These are phyloP conservation scores for Cubamyces lactineus DNA, from an alignment of 768 basidiomycete genomes.

Conservation along the genomic window DNA sequence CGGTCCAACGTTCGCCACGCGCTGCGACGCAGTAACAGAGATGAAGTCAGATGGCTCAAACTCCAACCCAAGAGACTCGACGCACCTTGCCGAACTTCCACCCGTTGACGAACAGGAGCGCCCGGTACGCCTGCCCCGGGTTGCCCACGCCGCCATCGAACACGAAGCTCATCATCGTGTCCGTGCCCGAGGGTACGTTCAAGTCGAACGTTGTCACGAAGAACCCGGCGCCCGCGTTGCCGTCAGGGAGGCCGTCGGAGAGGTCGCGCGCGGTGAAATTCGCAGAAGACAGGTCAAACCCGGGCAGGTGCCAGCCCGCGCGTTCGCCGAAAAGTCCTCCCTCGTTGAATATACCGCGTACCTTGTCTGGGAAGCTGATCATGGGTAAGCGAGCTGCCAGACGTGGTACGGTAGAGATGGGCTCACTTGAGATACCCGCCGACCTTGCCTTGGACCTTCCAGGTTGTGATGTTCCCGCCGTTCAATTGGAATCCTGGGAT, in stretches of 20 bases:
- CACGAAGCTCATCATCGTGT: slow-evolving; percentile 71
- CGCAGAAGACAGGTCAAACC: slow-evolving; percentile 55
- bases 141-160: slow-evolving; percentile 50
- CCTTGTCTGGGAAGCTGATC: slow-evolving; percentile 72
- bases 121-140: slow-evolving; percentile 66
- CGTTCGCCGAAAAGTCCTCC: slow-evolving; percentile 50
- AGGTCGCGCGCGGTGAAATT: slow-evolving; percentile 62
- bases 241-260: slow-evolving; percentile 57
- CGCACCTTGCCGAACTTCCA: slow-evolving; percentile 89
- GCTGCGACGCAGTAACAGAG: slow-evolving; percentile 13
- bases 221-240: slow-evolving; percentile 74
- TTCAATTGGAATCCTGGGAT: slow-evolving; percentile 77
- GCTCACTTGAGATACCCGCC: slow-evolving; percentile 46
- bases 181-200: slow-evolving; percentile 58
- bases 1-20: slow-evolving; percentile 47
- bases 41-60: background rate
- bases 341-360: slow-evolving; percentile 49
- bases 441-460: slow-evolving; percentile 51
- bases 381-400: background rate
- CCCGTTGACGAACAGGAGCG: slow-evolving; percentile 78
- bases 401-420: background rate
- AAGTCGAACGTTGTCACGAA: slow-evolving; percentile 77
- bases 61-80: background rate
- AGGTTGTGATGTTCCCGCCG: slow-evolving; percentile 48
- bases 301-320: slow-evolving; percentile 53